A percentile compares a stretch with the other conserved stretches of the same genome.
Evolutionary conservation across 2,329 filamentous ascomycete genomes (phyloP).

Genomic region (Paraphaeosphaeria sporulosa): DNA sequence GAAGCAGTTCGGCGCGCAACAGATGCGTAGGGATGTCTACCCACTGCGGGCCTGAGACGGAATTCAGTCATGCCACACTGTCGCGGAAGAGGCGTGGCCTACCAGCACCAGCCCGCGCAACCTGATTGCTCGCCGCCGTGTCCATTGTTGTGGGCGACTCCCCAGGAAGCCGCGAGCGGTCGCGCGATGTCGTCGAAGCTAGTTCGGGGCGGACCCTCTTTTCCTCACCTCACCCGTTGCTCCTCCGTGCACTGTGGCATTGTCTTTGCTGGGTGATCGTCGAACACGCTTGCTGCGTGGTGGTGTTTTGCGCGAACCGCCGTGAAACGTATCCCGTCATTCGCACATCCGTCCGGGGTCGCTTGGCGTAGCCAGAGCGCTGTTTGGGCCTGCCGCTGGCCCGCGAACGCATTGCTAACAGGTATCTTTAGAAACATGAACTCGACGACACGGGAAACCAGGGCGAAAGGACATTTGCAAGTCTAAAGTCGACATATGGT

Average conservation of each 20-base stretch:
- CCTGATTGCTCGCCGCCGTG: not conserved
- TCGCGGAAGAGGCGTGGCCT: not conserved
- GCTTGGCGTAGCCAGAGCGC: constrained; percentile 19
- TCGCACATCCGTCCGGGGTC: constrained; percentile 10
- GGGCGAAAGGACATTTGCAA: not conserved
- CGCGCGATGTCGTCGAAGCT: constrained; percentile 21
- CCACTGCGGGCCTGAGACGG: constrained; percentile 41
- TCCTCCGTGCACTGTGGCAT: constrained; percentile 6
- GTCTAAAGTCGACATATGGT: not conserved
- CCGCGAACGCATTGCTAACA: constrained; percentile 15
- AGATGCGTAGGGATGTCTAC: constrained; percentile 51
- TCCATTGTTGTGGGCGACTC: constrained; percentile 7
- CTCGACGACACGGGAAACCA: constrained; percentile 12
- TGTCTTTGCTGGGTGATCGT: constrained; percentile 1
- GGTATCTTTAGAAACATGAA: constrained; percentile 31
- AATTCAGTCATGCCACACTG: constrained; percentile 23
- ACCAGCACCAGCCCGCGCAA: constrained; percentile 1
- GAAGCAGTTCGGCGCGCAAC: constrained; percentile 58
- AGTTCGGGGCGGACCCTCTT: constrained; percentile 10
- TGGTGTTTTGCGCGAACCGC: constrained; percentile 8
- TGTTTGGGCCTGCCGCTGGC: constrained; percentile 18
- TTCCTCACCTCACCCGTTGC: constrained; percentile 12
- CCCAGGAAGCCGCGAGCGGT: constrained; percentile 11
- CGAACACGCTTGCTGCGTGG: constrained; percentile 9
- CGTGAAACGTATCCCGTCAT: constrained; percentile 12